Percentiles rank a stretch among this genome's conserved stretches.
Conservation (phyloP, 225 moss, liverwort and hornwort species). For the Ulota crispa region DNA sequence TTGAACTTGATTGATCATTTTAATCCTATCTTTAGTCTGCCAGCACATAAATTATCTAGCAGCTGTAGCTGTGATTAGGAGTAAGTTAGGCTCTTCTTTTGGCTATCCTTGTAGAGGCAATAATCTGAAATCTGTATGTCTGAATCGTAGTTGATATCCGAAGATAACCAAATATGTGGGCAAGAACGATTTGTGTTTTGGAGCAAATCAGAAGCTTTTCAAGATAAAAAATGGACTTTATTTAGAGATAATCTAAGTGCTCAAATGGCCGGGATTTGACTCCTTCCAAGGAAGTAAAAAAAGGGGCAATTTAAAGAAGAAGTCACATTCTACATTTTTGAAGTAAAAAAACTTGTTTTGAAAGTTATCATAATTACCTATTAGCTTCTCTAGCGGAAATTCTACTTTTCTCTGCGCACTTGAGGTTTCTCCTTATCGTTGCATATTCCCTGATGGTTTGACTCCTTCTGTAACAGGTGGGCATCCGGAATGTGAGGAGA, state of each 20-base stretch:
- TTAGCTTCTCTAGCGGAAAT: background rate
- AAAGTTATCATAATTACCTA: too few species aligned
- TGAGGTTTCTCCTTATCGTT: background rate
- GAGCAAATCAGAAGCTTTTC: background rate
- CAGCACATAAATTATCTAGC: background rate
- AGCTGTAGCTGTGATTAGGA: background rate
- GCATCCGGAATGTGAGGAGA: slow-evolving; percentile 89
- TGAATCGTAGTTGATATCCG: background rate
- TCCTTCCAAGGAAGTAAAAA: too few species aligned
- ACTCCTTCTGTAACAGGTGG: slow-evolving; percentile 60
- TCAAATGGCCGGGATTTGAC: too few species aligned
- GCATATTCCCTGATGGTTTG: background rate
- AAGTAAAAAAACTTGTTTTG: too few species aligned
- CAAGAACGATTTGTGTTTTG: background rate
- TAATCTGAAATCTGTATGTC: background rate
- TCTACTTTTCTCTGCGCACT: background rate
- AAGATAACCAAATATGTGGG: background rate
- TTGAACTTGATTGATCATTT: background rate
- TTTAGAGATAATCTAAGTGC: background rate
- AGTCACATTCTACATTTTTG: too few species aligned
- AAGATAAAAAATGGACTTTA: background rate
- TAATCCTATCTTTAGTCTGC: background rate
- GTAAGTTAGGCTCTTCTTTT: background rate
- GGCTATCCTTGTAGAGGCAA: background rate
- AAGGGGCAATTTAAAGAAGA: too few species aligned